Conservation (phyloP, 2,329 filamentous ascomycete genomes). For the Chaetoscypha palmicola region DNA sequence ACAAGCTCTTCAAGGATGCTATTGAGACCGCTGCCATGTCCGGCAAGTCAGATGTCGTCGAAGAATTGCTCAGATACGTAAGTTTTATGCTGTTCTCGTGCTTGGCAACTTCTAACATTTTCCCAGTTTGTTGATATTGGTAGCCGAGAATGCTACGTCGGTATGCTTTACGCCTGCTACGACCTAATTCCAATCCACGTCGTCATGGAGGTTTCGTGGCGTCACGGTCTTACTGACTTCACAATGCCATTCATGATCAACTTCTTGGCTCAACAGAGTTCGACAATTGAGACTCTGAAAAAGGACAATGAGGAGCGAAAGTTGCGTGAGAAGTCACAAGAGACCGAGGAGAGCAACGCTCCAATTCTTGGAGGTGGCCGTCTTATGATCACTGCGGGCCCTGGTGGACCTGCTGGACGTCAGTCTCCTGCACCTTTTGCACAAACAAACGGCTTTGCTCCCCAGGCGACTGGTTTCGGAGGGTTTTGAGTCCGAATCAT, state of each 20-base stretch:
- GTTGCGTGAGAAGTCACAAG: conserved; percentile 58
- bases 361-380: conserved; percentile 85
- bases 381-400: conserved; percentile 93
- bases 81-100: conserved; percentile 42
- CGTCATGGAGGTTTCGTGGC: conserved; percentile 95
- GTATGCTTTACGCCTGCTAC: conserved; percentile 98
- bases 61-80: conserved; percentile 94
- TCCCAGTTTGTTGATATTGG: conserved; percentile 94
- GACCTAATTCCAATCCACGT: conserved; percentile 90
- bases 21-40: conserved; percentile 96
- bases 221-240: conserved; percentile 87
- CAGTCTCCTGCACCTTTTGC: conserved; percentile 57
- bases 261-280: conserved; percentile 83
- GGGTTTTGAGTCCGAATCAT: conserved; percentile 39
- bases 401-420: conserved; percentile 48
- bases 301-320: conserved; percentile 96
- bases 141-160: conserved; percentile 98
- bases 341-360: conserved; percentile 87
- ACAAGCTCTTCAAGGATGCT: conserved; percentile 98
- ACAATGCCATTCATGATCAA: conserved; percentile 99
- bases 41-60: conserved; percentile 82
- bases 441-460: conserved; percentile 81
- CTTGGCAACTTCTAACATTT: conserved; percentile 26
- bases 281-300: conserved; percentile 76
- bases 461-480: conserved; percentile 75